These are phyloP conservation scores for Clavispora phyllophila DNA, from an alignment of 805 yeast genomes.

Conservation along the genomic window DNA sequence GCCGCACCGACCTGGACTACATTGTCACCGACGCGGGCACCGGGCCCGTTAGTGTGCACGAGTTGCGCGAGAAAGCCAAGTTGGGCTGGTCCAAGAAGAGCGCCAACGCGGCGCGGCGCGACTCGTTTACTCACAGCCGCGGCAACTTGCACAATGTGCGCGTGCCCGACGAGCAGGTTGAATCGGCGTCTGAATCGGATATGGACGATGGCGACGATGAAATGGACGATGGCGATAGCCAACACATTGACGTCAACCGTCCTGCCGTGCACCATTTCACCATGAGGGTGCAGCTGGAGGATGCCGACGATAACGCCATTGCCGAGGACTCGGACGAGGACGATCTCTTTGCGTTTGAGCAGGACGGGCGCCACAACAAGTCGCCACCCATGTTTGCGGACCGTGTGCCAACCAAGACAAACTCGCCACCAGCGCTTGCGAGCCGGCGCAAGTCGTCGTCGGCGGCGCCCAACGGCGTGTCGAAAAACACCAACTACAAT, in stretches of 20 bases:
- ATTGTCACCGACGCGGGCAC: constrained; percentile 37
- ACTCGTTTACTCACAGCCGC: constrained; percentile 45
- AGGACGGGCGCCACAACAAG: constrained; percentile 15
- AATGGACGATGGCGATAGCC: constrained; percentile 17
- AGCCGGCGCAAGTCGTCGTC: constrained; percentile 27
- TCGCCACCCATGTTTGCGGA: constrained; percentile 40
- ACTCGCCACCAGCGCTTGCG: constrained; percentile 32
- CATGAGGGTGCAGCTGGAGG: constrained; percentile 20
- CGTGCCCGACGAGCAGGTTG: constrained; percentile 35
- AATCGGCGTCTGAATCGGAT: constrained; percentile 24
- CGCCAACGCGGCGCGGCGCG: constrained; percentile 34
- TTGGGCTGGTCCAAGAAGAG: constrained; percentile 39
- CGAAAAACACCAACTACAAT: constrained; percentile 19
- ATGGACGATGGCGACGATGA: constrained; percentile 28
- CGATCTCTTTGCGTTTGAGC: constrained; percentile 24
- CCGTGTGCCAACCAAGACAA: constrained; percentile 34
- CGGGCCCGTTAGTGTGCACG: constrained; percentile 28
- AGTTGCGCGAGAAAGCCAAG: constrained; percentile 31
- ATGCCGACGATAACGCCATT: constrained; percentile 35
- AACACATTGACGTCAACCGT: constrained; percentile 18
- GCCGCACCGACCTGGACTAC: constrained; percentile 43
- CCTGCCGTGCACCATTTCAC: constrained; percentile 5
- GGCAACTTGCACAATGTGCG: constrained; percentile 43
- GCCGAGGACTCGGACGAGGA: constrained; percentile 24
- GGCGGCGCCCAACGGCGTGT: constrained; percentile 14